Conservation (phyloP, 2,329 filamentous ascomycete species). For the Eutypella sp. region DNA sequence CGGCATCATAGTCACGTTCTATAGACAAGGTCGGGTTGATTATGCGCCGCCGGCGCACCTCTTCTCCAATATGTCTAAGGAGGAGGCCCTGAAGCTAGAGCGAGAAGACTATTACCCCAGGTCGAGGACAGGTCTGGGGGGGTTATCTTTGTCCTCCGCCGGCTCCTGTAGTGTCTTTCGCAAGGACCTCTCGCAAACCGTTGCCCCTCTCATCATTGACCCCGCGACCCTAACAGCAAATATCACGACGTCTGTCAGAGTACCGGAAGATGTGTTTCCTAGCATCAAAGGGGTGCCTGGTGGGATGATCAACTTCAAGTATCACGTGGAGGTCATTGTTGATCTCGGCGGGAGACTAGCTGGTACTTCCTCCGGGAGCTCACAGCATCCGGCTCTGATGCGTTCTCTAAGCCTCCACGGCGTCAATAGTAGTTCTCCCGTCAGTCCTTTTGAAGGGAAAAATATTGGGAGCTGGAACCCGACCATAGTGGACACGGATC, state of each 20-base stretch:
- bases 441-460: constrained; percentile 32
- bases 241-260: constrained; percentile 75
- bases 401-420: constrained; percentile 31
- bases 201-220: constrained; percentile 83
- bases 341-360: constrained; percentile 84
- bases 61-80: constrained; percentile 52
- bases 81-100: constrained; percentile 62
- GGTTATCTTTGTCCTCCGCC: constrained; percentile 78
- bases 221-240: constrained; percentile 71
- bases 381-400: constrained; percentile 36
- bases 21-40: constrained; percentile 86
- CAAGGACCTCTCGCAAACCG: constrained; percentile 87
- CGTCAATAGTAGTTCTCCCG: constrained; percentile 20
- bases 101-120: constrained; percentile 84
- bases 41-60: constrained; percentile 54
- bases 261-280: constrained; percentile 88
- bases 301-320: constrained; percentile 91
- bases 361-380: constrained; percentile 43
- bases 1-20: constrained; percentile 88
- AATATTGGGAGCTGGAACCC: constrained; percentile 52
- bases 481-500: constrained; percentile 81
- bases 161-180: constrained; percentile 89
- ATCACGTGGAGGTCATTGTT: constrained; percentile 87
- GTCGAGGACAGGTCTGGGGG: constrained; percentile 80
- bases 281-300: constrained; percentile 87